These are phyloP conservation scores for Podosphaera aphanis DNA, from an alignment of 2,329 filamentous ascomycete species.

Conservation along the genomic window DNA sequence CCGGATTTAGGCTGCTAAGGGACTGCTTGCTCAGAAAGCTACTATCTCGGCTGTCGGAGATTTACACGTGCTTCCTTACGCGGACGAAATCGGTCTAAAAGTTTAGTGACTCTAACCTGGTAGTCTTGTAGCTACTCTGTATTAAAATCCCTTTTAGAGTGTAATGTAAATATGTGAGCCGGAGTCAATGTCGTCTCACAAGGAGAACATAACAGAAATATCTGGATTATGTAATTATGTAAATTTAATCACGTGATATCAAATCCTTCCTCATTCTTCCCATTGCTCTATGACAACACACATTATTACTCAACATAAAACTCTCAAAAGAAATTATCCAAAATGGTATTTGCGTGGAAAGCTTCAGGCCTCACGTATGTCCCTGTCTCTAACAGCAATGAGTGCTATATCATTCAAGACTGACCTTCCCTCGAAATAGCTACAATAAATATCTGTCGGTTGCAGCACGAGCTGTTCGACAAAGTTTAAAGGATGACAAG, in stretches of 20 bases:
- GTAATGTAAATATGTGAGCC: constrained; percentile 16
- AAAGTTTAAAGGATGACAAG: constrained; percentile 89
- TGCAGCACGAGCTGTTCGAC: constrained; percentile 82
- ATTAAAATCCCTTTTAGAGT: constrained; percentile 17
- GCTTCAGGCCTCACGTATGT: constrained; percentile 56
- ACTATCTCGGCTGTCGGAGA: constrained; percentile 79
- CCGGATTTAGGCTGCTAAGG: constrained; percentile 52
- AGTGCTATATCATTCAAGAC: constrained; percentile 5
- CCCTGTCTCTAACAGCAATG: neutral
- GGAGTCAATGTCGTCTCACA: too few species aligned
- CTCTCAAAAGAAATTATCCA: constrained; percentile 3
- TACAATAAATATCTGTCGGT: constrained; percentile 99
- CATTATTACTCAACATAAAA: too few species aligned
- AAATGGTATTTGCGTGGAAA: constrained; percentile 96
- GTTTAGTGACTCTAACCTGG: constrained; percentile 37
- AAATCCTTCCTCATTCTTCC: too few species aligned
- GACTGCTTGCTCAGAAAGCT: constrained; percentile 69
- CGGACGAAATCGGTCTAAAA: constrained; percentile 78
- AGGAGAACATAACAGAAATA: too few species aligned
- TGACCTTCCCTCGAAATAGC: constrained; percentile 29
- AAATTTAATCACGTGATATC: neutral
- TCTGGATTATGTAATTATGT: neutral
- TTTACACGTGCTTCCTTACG: constrained; percentile 72
- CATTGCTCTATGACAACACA: too few species aligned
- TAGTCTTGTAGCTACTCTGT: constrained; percentile 6